These are phyloP conservation scores for Mycena galopus DNA, from an alignment of 768 basidiomycete genomes.

Conservation along the genomic window DNA sequence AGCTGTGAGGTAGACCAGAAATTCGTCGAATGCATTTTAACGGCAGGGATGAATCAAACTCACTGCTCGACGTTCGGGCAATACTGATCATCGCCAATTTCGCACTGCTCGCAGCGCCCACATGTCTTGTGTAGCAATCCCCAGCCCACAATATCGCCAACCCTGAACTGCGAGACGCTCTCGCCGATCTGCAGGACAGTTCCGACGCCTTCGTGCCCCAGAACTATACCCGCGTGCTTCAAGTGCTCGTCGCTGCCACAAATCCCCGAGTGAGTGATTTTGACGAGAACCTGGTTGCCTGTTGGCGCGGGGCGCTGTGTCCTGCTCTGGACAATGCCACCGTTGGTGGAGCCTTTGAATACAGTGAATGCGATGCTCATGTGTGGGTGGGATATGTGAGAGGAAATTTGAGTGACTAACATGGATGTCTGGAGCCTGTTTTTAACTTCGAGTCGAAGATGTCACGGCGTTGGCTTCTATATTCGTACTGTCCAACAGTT, in stretches of 20 bases:
- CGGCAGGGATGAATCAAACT: too few relatives aligned
- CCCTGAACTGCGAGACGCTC: conserved; percentile 7
- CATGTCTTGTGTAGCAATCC: conserved; percentile 46
- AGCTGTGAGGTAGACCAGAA: conserved; percentile 17
- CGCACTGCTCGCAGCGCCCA: conserved; percentile 48
- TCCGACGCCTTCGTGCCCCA: conserved; percentile 58
- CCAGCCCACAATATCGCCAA: conserved; percentile 42
- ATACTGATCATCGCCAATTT: conserved; percentile 46
- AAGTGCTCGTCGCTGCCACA: conserved; percentile 56
- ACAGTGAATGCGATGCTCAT: conserved; percentile 38
- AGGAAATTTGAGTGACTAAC: too few relatives aligned
- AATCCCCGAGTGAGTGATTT: conserved; percentile 44
- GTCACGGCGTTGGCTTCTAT: too few relatives aligned
- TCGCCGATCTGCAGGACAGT: conserved; percentile 48
- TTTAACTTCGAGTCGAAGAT: too few relatives aligned
- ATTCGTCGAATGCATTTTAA: conserved; percentile 34
- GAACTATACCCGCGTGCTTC: conserved; percentile 45
- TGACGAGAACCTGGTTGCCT: conserved; percentile 39
- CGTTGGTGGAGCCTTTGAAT: conserved; percentile 46
- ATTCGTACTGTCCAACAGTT: too few relatives aligned
- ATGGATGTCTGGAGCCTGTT: too few relatives aligned
- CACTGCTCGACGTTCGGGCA: conserved; percentile 48
- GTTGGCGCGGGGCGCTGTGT: conserved; percentile 38
- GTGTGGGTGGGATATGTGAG: too few relatives aligned
- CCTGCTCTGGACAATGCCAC: conserved; percentile 20